phyloP scores from a whole-genome alignment of 306 rosid genomes.

The Rosa multiflora region DNA sequence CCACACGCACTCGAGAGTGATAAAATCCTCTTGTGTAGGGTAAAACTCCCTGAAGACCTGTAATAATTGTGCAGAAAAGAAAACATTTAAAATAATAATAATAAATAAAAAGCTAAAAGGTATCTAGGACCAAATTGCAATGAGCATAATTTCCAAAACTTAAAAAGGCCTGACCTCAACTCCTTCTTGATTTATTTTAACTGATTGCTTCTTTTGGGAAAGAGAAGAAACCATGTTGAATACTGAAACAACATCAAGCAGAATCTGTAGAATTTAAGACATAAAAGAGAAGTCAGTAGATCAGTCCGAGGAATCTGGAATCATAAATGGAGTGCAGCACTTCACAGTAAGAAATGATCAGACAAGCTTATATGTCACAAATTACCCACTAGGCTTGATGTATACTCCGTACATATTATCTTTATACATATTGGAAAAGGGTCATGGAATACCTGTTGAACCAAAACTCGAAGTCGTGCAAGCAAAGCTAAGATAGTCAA shows the following conservation, averaged over 20 bases:
- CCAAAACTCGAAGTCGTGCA: conserved; percentile 72
- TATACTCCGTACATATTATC: background rate
- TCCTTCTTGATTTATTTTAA: conserved; percentile 57
- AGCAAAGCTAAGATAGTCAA: conserved; percentile 70
- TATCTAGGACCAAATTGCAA: background rate
- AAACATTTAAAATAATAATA: background rate
- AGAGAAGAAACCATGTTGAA: conserved; percentile 78
- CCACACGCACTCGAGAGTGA: conserved; percentile 69
- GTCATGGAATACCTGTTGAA: conserved; percentile 66
- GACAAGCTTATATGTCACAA: background rate
- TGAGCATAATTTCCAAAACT: background rate
- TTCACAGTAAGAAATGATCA: background rate
- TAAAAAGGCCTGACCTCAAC: conserved; percentile 55
- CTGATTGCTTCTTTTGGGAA: conserved; percentile 61
- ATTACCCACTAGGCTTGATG: background rate
- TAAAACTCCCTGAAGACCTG: conserved; percentile 76
- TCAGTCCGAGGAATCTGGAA: background rate
- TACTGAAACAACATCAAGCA: conserved; percentile 67
- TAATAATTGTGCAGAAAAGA: conserved; percentile 15
- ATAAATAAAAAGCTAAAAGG: background rate
- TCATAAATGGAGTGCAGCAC: background rate
- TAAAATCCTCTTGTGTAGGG: conserved; percentile 60
- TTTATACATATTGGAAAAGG: conserved; percentile 2
- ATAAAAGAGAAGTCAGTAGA: conserved; percentile 12
- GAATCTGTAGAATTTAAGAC: conserved; percentile 47